Evolutionary conservation across 2,329 filamentous ascomycete genomes (phyloP), one percentile per base, ranked within the genome.

Genomic region (Emergomyces orientalis): DNA sequence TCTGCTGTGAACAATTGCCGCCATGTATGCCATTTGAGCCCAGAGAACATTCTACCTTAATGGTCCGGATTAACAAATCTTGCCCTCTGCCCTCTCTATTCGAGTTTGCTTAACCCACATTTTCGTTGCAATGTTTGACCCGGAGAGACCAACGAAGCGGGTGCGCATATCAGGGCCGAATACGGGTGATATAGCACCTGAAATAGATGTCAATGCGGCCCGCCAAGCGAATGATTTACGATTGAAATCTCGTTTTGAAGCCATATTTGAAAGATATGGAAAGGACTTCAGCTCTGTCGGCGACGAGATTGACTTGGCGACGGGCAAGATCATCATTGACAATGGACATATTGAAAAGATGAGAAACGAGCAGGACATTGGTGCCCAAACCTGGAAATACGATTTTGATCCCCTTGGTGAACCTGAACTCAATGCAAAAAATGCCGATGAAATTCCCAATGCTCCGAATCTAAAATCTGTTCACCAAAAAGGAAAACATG

Each of bases 191-290:
- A 27, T 19, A 19, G 25, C 30, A 4, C 27, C 39, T 22, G 68
- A 71, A 8, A 64, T 68, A 3, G 67, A 71, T 54, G 63, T 91
- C 19, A 80, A 85, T 55, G 78, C 83, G 64, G 85, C 83, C 57
- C 83, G 88, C 66, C 82, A 84, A 59, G 81, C 82, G 62, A 89
- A 91, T 63, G 86, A 90, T 65, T 78, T 81, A 66, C 86, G 86
- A 63, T 82, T 96, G 49, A 93, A 94, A 73, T 87, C 86, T n/a
- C 86, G 86, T 5, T 94, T 96, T 73, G 91, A 96, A 71, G 80
- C 84, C 62, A 96, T 97, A 62, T 96, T 96, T 72, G 84, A 88
- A 65, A 97, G 96, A 74, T 97, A 96, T 73, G 86, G 83, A 61
- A 86, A 82, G 66, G 89, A 97, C 72, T 96, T 96, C 70, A 86